Percentiles rank a stretch among this genome's conserved stretches.
Evolutionary conservation across 2,329 filamentous ascomycete genomes (phyloP).

Genomic region (Aspergillus sojae): DNA sequence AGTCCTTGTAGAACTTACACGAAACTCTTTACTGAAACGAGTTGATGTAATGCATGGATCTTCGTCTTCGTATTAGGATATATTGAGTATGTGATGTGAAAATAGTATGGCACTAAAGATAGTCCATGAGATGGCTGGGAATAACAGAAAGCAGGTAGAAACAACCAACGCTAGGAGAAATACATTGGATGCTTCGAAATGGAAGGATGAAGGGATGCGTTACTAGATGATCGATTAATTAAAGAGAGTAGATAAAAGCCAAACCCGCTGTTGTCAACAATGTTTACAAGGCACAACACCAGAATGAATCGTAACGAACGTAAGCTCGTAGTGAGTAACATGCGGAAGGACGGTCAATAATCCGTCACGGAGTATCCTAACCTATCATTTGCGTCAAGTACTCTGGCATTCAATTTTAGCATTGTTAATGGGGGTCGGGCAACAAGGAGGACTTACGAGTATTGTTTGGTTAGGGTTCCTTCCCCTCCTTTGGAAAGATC

Average conservation of each 20-base stretch:
- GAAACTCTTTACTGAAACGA: not conserved
- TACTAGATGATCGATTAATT: not conserved
- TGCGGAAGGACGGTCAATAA: constrained; percentile 29
- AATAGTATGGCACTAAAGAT: not conserved
- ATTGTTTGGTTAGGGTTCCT: constrained; percentile 86
- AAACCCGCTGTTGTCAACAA: not conserved
- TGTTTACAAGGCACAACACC: not conserved
- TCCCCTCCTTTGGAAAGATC: constrained; percentile 94
- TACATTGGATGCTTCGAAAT: not conserved
- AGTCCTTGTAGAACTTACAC: not conserved
- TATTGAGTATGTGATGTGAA: not conserved
- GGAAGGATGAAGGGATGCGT: not conserved
- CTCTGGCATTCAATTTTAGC: constrained; percentile 31
- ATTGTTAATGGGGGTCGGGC: not conserved
- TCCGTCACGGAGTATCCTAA: constrained; percentile 40
- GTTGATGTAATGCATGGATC: not conserved
- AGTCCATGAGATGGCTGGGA: not conserved
- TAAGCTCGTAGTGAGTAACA: constrained; percentile 7
- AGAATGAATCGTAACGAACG: constrained; percentile 8
- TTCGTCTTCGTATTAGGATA: not conserved
- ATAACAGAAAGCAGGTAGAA: not conserved
- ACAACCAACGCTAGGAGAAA: not conserved
- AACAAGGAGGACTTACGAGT: constrained; percentile 69
- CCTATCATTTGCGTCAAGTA: constrained; percentile 49
- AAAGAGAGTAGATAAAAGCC: not conserved